Conservation (phyloP, 345 rosid species). For the Eucalyptus sp. region DNA sequence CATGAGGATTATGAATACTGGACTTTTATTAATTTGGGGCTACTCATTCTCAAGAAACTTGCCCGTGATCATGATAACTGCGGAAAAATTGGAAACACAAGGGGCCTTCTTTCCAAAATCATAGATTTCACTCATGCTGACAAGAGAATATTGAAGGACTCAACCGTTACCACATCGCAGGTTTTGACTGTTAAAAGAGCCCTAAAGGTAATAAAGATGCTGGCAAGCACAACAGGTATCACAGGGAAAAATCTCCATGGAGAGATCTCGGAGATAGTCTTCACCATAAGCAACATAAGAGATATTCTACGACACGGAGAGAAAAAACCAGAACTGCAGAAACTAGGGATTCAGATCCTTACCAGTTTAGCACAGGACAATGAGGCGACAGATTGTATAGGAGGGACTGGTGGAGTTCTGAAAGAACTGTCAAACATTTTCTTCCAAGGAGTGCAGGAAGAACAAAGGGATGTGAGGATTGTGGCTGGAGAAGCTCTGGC, state of each 20-base stretch:
- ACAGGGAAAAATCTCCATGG: neutral
- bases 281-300: conserved; percentile 52
- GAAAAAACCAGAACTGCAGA: conserved; percentile 44
- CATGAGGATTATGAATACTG: conserved; percentile 38
- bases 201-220: too few relatives aligned
- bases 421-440: conserved; percentile 55
- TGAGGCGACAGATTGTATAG: conserved; percentile 50
- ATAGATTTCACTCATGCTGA: conserved; percentile 23
- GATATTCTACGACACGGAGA: conserved; percentile 49
- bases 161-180: too few relatives aligned
- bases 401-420: conserved; percentile 61
- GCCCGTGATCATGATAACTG: conserved; percentile 76
- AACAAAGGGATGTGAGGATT: conserved; percentile 19
- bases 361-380: conserved; percentile 56
- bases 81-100: conserved; percentile 69
- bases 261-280: conserved; percentile 69
- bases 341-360: conserved; percentile 52
- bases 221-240: too few relatives aligned
- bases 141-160: too few relatives aligned
- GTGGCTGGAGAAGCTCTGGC: conserved; percentile 79
- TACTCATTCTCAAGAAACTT: conserved; percentile 54
- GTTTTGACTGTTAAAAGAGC: too few relatives aligned
- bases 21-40: conserved; percentile 63
- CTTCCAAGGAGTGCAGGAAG: conserved; percentile 6
- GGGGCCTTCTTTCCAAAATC: conserved; percentile 67